Percentiles rank a stretch among this genome's conserved stretches.
Conservation (phyloP, 495 filamentous ascomycete species). For the Articulospora tetracladia region DNA sequence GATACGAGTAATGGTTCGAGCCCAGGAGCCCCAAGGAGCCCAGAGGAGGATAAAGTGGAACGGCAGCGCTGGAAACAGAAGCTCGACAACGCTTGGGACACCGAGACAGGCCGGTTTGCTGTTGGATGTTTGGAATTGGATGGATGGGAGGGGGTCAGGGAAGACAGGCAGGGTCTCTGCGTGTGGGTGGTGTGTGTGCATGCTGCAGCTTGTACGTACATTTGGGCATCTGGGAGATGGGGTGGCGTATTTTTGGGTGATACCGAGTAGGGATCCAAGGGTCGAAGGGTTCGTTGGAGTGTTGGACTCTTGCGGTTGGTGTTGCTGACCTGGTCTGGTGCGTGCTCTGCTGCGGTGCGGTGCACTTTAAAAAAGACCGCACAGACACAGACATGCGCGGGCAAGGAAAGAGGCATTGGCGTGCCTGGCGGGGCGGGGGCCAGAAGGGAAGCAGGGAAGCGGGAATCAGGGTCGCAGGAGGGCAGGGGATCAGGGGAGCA, state of each 20-base stretch:
- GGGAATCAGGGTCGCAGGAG: too few relatives aligned
- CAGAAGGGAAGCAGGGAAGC: neutral
- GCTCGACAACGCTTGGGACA: neutral
- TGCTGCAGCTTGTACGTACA: neutral
- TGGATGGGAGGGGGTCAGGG: neutral
- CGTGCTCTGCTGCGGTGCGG: neutral
- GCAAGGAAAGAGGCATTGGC: neutral
- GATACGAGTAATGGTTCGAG: neutral
- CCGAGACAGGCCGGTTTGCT: neutral
- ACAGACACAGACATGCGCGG: neutral
- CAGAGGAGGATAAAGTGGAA: neutral
- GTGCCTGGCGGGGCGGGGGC: neutral
- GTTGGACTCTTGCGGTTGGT: neutral
- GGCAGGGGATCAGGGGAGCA: too few relatives aligned
- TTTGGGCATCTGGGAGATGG: neutral
- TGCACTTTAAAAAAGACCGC: neutral
- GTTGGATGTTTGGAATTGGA: neutral
- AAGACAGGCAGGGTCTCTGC: neutral
- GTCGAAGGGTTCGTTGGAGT: neutral
- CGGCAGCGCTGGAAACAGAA: neutral
- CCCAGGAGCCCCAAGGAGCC: too few relatives aligned
- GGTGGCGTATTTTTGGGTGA: neutral
- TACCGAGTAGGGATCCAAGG: neutral
- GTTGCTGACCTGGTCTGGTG: neutral
- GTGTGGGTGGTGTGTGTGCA: neutral